A percentile compares a stretch with the other conserved stretches of the same genome.
Evolutionary conservation across 2,329 filamentous ascomycete genomes (phyloP).

Genomic region (Chrysoporthe cubensis): DNA sequence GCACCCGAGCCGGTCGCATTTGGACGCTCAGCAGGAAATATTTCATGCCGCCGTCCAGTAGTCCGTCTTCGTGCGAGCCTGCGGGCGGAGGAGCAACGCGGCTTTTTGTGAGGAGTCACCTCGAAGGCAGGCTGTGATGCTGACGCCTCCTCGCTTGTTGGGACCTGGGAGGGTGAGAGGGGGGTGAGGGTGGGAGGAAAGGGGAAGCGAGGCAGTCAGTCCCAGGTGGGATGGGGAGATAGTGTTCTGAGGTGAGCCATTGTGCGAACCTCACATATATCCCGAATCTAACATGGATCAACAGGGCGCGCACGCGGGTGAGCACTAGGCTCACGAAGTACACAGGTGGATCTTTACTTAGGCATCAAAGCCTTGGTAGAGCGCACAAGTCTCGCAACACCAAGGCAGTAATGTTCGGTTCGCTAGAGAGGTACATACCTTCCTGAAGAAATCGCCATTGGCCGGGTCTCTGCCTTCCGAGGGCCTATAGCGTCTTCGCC

Average conservation of each 20-base stretch:
- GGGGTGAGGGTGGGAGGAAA: background rate
- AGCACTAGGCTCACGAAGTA: background rate
- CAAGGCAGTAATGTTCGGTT: background rate
- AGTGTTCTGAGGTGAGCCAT: conserved; percentile 1
- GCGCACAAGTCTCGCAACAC: background rate
- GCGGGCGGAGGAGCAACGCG: too few relatives aligned
- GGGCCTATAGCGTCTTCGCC: background rate
- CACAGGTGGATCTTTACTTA: background rate
- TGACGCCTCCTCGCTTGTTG: background rate
- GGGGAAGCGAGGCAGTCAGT: background rate
- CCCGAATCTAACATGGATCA: background rate
- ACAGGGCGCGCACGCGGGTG: background rate
- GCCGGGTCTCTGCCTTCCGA: background rate
- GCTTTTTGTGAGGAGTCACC: background rate
- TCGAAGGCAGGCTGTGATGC: background rate
- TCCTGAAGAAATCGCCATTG: background rate
- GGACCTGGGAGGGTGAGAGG: background rate
- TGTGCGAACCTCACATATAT: background rate
- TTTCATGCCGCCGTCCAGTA: too few relatives aligned
- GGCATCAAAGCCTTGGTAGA: background rate
- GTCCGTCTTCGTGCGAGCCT: too few relatives aligned
- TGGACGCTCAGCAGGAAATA: too few relatives aligned
- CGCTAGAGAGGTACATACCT: background rate
- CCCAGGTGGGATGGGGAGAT: background rate
- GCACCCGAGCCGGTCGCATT: too few relatives aligned